Evolutionary conservation across 1,284 basidiomycete species (phyloP), one percentile per base, ranked within the genome.

Genomic region (Boletus subluridellus): DNA sequence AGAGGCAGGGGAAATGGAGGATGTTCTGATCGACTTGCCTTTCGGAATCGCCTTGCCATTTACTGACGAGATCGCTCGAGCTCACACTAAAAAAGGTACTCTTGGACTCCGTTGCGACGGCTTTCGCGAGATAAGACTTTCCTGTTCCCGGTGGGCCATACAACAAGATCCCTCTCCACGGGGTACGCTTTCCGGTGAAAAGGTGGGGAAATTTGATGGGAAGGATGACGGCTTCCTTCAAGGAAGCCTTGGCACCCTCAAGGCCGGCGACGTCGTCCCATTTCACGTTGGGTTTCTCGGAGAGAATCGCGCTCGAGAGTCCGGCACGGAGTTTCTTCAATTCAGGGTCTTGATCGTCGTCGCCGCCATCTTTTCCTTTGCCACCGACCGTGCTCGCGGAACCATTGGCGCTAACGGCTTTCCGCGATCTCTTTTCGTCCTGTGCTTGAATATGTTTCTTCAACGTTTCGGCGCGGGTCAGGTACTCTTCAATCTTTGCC

Each of bases 31-130:
- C 28, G 28, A 75, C 85, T 70, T 62, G 93, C 94, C 93, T 81
- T 77, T 99, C 96, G 24, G 92, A 95, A 76, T 99, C 96, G 65
- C 96, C 96, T 81, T 98, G 97, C 96, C 96, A 99, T 76, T 99
- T 99, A 75, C 93, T 96, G 57, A 99, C 97, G 54, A 99, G 80
- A 72, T 99, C 97, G 74, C 89, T 91, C 52, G 92, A 95, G 67
- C 91, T 94, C 60, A 99, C 94, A 66, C 91, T 94, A 78, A 97
- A 99, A 82, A 99, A 99, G 17, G 96, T 98, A 72, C 94, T 94
- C 78, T 99, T 98, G 58, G 96, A 94, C 75, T 99, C 96, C 21
- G 96, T 99, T 26, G 96, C 97, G 44, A 99, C 96, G 0, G 97
- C 96, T 76, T 99, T 99, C 2, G 96, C 96, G 45, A 99, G 83